A percentile compares a stretch with the other conserved stretches of the same genome.
These are phyloP conservation scores for Sarocladium kiliense DNA, from an alignment of 2,329 filamentous ascomycete species.

Conservation along the genomic window DNA sequence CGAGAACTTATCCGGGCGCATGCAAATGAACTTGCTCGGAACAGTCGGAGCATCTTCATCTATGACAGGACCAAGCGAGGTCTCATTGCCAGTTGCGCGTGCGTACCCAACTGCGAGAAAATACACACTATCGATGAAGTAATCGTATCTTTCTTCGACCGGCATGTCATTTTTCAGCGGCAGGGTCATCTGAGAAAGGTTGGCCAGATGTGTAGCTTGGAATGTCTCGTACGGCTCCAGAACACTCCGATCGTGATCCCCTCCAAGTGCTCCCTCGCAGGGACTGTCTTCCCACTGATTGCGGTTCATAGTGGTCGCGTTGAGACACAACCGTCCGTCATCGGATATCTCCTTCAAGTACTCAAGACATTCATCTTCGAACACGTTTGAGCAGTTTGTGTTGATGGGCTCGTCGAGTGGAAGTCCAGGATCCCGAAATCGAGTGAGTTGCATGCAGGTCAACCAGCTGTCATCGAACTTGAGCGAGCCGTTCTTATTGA, in stretches of 20 bases:
- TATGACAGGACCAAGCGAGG: not conserved
- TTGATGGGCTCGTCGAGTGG: not conserved
- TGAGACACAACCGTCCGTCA: not conserved
- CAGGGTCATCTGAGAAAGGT: not conserved
- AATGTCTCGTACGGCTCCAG: not conserved
- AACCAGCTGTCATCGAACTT: not conserved
- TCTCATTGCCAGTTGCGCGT: not conserved
- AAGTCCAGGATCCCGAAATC: not conserved
- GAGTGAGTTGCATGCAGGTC: not conserved
- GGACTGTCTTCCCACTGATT: conserved; percentile 1
- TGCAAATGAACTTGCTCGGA: conserved; percentile 1
- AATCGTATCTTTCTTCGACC: not conserved
- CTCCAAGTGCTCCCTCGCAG: not conserved
- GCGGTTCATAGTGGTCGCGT: not conserved
- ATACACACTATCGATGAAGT: not conserved
- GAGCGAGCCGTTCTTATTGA: not conserved
- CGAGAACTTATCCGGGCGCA: not conserved
- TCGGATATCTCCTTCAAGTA: not conserved
- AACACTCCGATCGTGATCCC: not conserved
- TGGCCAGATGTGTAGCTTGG: not conserved
- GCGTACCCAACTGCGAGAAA: not conserved
- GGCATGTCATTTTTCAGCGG: not conserved
- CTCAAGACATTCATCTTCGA: not conserved
- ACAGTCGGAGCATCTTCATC: not conserved
- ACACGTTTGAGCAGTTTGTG: not conserved